Conservation (phyloP, 2,329 filamentous ascomycete genomes). For the Hortaea werneckii region DNA sequence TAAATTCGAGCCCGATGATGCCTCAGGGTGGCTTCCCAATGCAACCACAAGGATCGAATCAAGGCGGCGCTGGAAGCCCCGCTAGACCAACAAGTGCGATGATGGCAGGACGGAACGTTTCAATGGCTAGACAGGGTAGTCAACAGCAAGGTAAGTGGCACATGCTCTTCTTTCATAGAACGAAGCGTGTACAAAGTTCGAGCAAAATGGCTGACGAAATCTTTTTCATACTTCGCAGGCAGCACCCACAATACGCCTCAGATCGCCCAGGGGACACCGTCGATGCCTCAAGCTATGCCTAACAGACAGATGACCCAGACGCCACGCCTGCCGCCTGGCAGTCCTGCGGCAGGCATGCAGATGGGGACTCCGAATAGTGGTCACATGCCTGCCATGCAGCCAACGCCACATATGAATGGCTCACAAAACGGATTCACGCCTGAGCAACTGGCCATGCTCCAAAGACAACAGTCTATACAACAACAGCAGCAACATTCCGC, state of each 20-base stretch:
- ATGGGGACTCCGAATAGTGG: slow-evolving; percentile 17
- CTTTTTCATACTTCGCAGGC: neutral
- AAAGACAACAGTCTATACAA: slow-evolving; percentile 20
- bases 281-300: slow-evolving; percentile 24
- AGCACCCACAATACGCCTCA: slow-evolving; percentile 28
- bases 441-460: slow-evolving; percentile 24
- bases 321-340: slow-evolving; percentile 26
- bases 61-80: slow-evolving; percentile 52
- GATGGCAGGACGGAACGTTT: slow-evolving; percentile 27
- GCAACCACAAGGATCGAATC: slow-evolving; percentile 51
- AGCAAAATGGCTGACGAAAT: no score
- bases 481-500: neutral
- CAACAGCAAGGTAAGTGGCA: slow-evolving; percentile 20
- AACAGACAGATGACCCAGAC: slow-evolving; percentile 28
- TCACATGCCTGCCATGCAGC: slow-evolving; percentile 15
- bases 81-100: slow-evolving; percentile 56
- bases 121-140: slow-evolving; percentile 28
- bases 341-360: slow-evolving; percentile 22
- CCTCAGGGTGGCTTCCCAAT: slow-evolving; percentile 35
- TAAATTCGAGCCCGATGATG: slow-evolving; percentile 36
- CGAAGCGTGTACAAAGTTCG: no score
- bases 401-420: slow-evolving; percentile 18
- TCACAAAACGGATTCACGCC: slow-evolving; percentile 18
- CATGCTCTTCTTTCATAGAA: no score
- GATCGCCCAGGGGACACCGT: slow-evolving; percentile 29